Evolutionary conservation across 139 green algal genomes (phyloP).

Genomic region (Penium margaritaceum): DNA sequence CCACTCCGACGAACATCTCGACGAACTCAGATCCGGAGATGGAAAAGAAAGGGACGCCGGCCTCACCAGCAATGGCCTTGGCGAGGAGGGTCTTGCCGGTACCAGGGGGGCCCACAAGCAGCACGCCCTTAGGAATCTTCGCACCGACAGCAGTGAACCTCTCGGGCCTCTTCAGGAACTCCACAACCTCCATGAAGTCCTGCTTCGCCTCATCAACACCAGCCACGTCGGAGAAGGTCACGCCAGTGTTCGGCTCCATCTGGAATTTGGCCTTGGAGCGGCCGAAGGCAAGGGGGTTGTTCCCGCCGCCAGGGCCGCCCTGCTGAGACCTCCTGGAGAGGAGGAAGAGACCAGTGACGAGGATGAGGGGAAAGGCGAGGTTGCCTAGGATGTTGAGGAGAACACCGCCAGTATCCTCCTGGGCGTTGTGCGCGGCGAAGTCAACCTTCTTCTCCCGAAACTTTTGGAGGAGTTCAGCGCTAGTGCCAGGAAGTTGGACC

Average conservation of each 20-base stretch:
- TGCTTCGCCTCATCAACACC: slow-evolving; percentile 98
- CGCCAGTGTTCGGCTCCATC: slow-evolving; percentile 94
- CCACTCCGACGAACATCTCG: slow-evolving; percentile 97
- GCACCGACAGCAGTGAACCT: slow-evolving; percentile 95
- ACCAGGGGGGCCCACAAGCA: slow-evolving; percentile 89
- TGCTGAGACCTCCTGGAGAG: slow-evolving; percentile 69
- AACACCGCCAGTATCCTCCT: slow-evolving; percentile 84
- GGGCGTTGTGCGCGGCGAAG: slow-evolving; percentile 89
- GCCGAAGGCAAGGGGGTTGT: slow-evolving; percentile 93
- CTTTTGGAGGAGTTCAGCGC: slow-evolving; percentile 83
- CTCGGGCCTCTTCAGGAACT: slow-evolving; percentile 99
- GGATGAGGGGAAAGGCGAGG: slow-evolving; percentile 95
- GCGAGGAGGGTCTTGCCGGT: slow-evolving; percentile 96
- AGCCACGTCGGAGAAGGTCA: slow-evolving; percentile 94
- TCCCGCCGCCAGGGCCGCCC: slow-evolving; percentile 70
- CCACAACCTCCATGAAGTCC: slow-evolving; percentile 99
- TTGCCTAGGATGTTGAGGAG: slow-evolving; percentile 73
- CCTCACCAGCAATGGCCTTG: slow-evolving; percentile 96
- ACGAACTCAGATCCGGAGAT: slow-evolving; percentile 98
- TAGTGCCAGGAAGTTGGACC: slow-evolving; percentile 93
- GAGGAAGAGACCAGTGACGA: slow-evolving; percentile 98
- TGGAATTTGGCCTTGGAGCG: slow-evolving; percentile 94
- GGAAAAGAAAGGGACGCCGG: slow-evolving; percentile 93
- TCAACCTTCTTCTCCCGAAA: slow-evolving; percentile 98
- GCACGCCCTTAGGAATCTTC: slow-evolving; percentile 94